phyloP scores from a whole-genome alignment of 2,329 filamentous ascomycete genomes.

The Penicillium glabrum region DNA sequence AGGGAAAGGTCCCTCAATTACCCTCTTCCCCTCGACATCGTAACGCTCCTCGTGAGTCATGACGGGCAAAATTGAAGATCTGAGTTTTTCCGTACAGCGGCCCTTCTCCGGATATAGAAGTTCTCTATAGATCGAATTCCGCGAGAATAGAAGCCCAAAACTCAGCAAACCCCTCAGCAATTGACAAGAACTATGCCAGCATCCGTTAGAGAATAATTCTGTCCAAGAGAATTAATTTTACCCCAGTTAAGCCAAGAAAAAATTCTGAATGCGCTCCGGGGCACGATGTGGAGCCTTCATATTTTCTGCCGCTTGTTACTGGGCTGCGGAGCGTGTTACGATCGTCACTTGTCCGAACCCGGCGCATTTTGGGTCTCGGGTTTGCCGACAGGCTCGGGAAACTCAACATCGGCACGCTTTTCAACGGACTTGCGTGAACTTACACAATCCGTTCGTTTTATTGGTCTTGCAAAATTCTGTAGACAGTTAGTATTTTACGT shows the following conservation, averaged over 20 bases:
- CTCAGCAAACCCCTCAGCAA: not conserved
- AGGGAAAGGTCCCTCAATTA: constrained; percentile 9
- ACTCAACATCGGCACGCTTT: not conserved
- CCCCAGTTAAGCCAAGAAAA: constrained; percentile 19
- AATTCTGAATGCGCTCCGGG: constrained; percentile 12
- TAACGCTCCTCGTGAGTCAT: constrained; percentile 20
- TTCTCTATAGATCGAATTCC: not conserved
- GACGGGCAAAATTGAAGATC: constrained; percentile 2
- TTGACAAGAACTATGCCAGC: constrained; percentile 6
- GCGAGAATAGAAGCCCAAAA: not conserved
- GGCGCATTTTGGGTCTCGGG: not conserved
- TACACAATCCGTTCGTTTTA: not conserved
- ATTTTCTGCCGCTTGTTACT: not conserved
- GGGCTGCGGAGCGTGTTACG: not conserved
- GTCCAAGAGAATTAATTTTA: constrained; percentile 8
- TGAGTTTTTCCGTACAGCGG: not conserved
- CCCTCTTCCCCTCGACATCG: constrained; percentile 9
- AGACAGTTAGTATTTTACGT: not conserved
- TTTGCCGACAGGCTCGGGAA: constrained; percentile 1
- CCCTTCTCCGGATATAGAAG: constrained; percentile 2
- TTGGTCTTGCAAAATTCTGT: not conserved
- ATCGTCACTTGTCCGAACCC: not conserved
- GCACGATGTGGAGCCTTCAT: constrained; percentile 11
- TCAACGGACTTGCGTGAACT: not conserved
- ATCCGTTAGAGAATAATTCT: constrained; percentile 4